Evolutionary conservation across 169 alveolate genomes (phyloP).

Genomic region (Plasmodium coatneyi): DNA sequence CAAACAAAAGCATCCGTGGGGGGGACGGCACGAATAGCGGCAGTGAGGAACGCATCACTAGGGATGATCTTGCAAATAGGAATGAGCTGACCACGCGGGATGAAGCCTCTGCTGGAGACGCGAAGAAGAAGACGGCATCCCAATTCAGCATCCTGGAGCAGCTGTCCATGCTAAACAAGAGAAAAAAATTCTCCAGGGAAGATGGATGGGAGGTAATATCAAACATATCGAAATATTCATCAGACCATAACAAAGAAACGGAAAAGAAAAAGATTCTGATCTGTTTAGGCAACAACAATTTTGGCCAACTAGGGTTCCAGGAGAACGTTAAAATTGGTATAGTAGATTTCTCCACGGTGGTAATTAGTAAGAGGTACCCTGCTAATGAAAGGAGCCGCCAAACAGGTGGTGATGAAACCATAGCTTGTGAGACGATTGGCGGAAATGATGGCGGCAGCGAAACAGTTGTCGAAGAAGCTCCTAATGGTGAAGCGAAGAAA

Average conservation of each 20-base stretch:
- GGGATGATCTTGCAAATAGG: not conserved
- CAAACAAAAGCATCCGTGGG: not conserved
- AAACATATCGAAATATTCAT: constrained; percentile 62
- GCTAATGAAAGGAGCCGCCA: not conserved
- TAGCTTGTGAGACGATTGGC: not conserved
- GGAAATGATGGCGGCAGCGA: not conserved
- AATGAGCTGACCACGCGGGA: not conserved
- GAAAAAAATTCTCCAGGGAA: constrained; percentile 1
- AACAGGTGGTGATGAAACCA: not conserved
- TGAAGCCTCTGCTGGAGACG: not conserved
- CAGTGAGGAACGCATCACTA: not conserved
- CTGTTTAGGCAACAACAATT: constrained; percentile 52
- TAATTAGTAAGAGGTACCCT: not conserved
- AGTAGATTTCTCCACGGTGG: constrained; percentile 23
- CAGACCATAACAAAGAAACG: constrained; percentile 40
- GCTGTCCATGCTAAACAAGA: constrained; percentile 19
- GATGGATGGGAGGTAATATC: constrained; percentile 51
- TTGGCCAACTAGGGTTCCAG: constrained; percentile 59
- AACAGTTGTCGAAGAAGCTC: not conserved
- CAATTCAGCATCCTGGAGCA: constrained; percentile 27
- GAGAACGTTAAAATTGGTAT: constrained; percentile 16
- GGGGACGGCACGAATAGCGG: not conserved
- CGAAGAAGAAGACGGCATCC: not conserved
- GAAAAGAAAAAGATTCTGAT: constrained; percentile 58
- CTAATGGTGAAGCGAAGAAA: not conserved